Evolutionary conservation across 1,284 basidiomycete genomes (phyloP).

Genomic region (Schizopora paradoxa): DNA sequence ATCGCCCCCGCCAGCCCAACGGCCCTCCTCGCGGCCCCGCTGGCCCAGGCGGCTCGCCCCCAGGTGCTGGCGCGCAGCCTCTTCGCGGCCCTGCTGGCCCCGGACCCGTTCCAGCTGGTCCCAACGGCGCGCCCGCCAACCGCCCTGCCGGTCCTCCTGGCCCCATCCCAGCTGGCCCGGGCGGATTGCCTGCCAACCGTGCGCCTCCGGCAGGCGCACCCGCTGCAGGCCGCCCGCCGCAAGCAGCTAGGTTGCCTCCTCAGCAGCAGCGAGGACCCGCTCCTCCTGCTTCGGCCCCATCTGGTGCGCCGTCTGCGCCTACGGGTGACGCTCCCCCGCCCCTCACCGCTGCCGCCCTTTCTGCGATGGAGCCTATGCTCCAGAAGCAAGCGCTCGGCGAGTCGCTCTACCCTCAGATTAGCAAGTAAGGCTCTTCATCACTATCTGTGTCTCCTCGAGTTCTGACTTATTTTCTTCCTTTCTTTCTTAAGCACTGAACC

Average conservation of each 20-base stretch:
- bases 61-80: conserved; percentile 18
- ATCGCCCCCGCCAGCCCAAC: conserved; percentile 45
- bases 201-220: conserved; percentile 42
- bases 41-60: conserved; percentile 26
- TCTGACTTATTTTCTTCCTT: conserved; percentile 20
- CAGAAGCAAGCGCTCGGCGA: conserved; percentile 98
- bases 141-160: conserved; percentile 35
- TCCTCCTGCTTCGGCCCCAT: conserved; percentile 1
- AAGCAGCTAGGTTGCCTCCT: conserved; percentile 28
- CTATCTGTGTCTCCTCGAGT: conserved; percentile 7
- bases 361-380: conserved; percentile 75
- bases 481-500: conserved; percentile 52
- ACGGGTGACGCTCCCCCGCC: conserved; percentile 32
- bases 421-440: conserved; percentile 46
- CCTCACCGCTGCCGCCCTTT: conserved; percentile 44
- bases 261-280: conserved; percentile 19
- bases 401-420: conserved; percentile 87
- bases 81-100: conserved; percentile 41
- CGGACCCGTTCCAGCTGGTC: conserved; percentile 55
- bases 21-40: conserved; percentile 28
- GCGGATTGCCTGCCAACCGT: conserved; percentile 39
- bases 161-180: conserved; percentile 45
- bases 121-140: conserved; percentile 49
- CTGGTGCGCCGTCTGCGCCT: conserved; percentile 25
- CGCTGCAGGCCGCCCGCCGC: conserved; percentile 24